Evolutionary conservation across 1,139 yeast species (phyloP).

Genomic region (Scheffersomyces illinoinensis): DNA sequence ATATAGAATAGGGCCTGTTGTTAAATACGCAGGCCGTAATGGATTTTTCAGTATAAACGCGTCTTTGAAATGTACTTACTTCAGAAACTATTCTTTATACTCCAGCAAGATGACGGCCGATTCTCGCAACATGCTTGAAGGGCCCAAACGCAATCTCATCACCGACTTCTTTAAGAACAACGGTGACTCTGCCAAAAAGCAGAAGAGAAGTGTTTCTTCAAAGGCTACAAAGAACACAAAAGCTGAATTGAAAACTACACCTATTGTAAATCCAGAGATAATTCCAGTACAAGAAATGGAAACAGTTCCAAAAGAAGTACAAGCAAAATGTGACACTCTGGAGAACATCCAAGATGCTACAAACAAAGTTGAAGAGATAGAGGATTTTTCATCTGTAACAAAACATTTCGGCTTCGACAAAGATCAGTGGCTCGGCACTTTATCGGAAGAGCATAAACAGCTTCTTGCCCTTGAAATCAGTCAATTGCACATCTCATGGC

Average conservation of each 20-base stretch:
- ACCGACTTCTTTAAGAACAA: conserved; percentile 14
- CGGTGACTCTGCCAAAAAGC: neutral
- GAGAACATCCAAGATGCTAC: neutral
- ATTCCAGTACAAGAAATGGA: neutral
- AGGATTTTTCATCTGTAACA: conserved; percentile 9
- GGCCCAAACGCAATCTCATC: conserved; percentile 7
- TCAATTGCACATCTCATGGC: conserved; percentile 78
- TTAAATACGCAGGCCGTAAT: neutral
- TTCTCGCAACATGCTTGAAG: neutral
- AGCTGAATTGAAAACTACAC: neutral
- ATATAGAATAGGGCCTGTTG: neutral
- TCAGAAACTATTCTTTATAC: neutral
- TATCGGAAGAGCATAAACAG: conserved; percentile 52
- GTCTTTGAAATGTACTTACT: neutral
- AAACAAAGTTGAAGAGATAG: neutral
- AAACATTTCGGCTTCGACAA: conserved; percentile 43
- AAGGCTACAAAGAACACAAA: neutral
- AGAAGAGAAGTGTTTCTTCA: neutral
- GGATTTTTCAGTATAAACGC: neutral
- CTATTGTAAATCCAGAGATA: neutral
- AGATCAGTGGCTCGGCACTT: conserved; percentile 50
- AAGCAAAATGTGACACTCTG: neutral
- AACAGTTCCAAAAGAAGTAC: neutral
- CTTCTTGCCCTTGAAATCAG: conserved; percentile 68
- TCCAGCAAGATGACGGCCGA: neutral